Conservation (phyloP, 2,329 filamentous ascomycete species). For the Chalara sp. region DNA sequence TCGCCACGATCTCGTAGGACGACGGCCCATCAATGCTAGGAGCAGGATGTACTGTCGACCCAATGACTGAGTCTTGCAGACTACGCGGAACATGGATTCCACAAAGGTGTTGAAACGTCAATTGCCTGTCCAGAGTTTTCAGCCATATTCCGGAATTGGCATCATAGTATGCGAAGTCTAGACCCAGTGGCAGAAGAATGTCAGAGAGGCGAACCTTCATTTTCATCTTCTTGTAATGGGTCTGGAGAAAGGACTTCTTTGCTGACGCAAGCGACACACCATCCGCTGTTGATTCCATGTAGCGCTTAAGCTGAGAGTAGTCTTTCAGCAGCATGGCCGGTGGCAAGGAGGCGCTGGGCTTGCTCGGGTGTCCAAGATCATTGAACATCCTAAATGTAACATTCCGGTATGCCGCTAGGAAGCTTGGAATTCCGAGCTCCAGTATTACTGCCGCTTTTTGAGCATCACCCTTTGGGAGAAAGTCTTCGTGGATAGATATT, state of each 20-base stretch:
- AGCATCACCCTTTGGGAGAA: conserved; percentile 33
- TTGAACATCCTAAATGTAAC: conserved; percentile 42
- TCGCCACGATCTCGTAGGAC: conserved; percentile 37
- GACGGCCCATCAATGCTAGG: conserved; percentile 21
- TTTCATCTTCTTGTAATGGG: conserved; percentile 24
- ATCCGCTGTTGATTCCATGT: background rate
- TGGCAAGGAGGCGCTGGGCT: background rate
- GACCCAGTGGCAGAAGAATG: conserved; percentile 24
- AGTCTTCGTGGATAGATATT: conserved; percentile 43
- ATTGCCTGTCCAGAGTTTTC: no score
- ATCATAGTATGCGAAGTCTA: conserved; percentile 27
- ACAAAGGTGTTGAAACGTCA: no score
- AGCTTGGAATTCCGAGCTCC: conserved; percentile 40
- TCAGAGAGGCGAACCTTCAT: conserved; percentile 21
- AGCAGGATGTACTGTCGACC: no score
- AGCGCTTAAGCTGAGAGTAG: conserved; percentile 12
- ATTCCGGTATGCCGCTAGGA: conserved; percentile 43
- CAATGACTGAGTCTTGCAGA: no score
- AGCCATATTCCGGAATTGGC: conserved; percentile 15
- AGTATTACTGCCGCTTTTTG: conserved; percentile 41
- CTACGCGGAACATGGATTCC: no score
- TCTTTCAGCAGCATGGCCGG: conserved; percentile 10
- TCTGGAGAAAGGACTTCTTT: conserved; percentile 25
- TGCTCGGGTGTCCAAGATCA: conserved; percentile 26
- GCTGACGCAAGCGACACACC: conserved; percentile 25